These are phyloP conservation scores for Melaleuca quinquenervia DNA, from an alignment of 345 rosid species.

Conservation along the genomic window DNA sequence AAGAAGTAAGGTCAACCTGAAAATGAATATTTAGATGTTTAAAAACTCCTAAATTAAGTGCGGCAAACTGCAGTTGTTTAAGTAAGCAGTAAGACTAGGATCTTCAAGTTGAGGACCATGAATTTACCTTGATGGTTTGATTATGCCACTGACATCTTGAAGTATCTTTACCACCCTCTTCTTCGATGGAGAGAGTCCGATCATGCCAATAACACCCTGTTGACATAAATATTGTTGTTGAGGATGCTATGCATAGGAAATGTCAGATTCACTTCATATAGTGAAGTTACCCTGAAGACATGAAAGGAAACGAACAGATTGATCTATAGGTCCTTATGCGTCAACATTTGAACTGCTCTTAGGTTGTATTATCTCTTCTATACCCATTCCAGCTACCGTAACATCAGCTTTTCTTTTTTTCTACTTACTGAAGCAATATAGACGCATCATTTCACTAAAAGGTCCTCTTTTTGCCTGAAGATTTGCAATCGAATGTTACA, in stretches of 20 bases:
- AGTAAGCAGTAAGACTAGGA: background rate
- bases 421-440: background rate
- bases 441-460: background rate
- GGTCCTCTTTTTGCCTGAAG: background rate
- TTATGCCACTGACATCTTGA: conserved; percentile 18
- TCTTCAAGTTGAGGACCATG: background rate
- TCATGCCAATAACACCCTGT: conserved; percentile 13
- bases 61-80: background rate
- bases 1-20: conserved; percentile 28
- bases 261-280: background rate
- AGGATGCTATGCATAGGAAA: background rate
- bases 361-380: background rate
- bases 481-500: background rate
- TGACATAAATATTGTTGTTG: background rate
- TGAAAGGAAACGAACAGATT: background rate
- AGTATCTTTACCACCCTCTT: conserved; percentile 24
- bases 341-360: background rate
- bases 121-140: conserved; percentile 27
- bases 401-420: background rate
- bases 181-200: conserved; percentile 23
- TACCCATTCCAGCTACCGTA: background rate
- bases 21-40: background rate
- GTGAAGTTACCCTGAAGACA: background rate
- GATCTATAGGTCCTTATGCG: background rate
- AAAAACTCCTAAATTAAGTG: background rate